Evolutionary conservation across 805 yeast genomes (phyloP), one percentile per base, ranked within the genome.

Genomic region (Ogataea siamensis): DNA sequence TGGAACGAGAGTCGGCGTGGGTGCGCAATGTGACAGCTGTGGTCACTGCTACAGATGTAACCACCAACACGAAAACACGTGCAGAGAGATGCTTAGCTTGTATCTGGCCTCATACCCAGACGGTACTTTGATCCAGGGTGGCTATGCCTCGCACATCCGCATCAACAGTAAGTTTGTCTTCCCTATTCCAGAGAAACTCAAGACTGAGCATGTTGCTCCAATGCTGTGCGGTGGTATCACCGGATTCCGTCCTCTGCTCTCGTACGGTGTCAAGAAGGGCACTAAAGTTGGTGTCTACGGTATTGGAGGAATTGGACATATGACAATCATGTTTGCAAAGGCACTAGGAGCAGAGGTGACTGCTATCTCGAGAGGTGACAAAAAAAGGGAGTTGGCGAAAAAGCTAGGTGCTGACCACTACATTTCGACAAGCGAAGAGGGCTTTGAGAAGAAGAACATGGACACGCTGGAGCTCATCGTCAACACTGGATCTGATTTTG

Each of bases 1-100:
- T n/a, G 95, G 94, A 40, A 80, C 85, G 48, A 69, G 87, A 47
- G 93, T 83, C 18, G 95, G 91, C 38, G 72, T 83, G 34, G 95
- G 95, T 50, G 91, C 93, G 17, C 80, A 76, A 54, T 67, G 71
- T 17, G 66, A 63, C 41, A 66, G 83, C 25, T 85, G 94, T 65
- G 60, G 69, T 39, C 63, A 73, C 11, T 86, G 94, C 64, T 53
- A 67, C 32, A 68, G 77, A 53, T 86, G 88, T 69, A 57, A 67
- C 15, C 45, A 54, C 25, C 70, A 67, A 49, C 71, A 78, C 55
- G 83, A 80, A 39, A 54, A 50, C 20, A 62, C 64, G 47, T 68
- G 73, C 46, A 60, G 64, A 2, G 43, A 62, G 5, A 42, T 48
- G 33, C 62, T 65, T 14, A 57, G 55, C 30, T 65, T 72, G 12